These are phyloP conservation scores for Kazachstania martiniae DNA, from an alignment of 805 yeast genomes.

Conservation along the genomic window DNA sequence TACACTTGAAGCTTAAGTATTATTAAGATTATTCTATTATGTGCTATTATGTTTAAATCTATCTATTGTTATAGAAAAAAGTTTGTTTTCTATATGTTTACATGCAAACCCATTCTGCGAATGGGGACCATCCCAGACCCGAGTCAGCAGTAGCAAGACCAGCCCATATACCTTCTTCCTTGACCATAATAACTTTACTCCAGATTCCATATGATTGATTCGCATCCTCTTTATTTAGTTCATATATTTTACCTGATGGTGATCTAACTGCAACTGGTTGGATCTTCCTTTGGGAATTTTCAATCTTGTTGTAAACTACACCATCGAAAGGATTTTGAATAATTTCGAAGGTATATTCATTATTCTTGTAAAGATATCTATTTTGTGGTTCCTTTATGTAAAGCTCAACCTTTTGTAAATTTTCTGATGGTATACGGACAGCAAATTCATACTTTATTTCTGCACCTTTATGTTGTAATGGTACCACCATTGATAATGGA, in stretches of 20 bases:
- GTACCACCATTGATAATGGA: constrained; percentile 63
- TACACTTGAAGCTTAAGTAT: too few species aligned
- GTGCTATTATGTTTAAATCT: not conserved
- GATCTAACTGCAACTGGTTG: constrained; percentile 64
- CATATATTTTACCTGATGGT: constrained; percentile 71
- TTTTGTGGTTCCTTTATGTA: constrained; percentile 83
- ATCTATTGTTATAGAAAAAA: too few species aligned
- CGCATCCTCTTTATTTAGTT: constrained; percentile 42
- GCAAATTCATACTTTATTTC: constrained; percentile 56
- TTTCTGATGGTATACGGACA: constrained; percentile 60
- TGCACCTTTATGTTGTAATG: constrained; percentile 60
- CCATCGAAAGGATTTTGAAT: constrained; percentile 52
- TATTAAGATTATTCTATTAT: too few species aligned
- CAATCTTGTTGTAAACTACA: constrained; percentile 21
- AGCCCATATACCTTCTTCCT: constrained; percentile 74
- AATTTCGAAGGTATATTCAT: constrained; percentile 54
- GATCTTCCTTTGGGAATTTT: constrained; percentile 21
- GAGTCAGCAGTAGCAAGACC: constrained; percentile 71
- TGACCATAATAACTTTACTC: constrained; percentile 48
- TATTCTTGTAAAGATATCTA: constrained; percentile 42
- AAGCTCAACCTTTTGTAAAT: constrained; percentile 57
- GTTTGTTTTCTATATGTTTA: not conserved
- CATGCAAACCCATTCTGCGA: constrained; percentile 79
- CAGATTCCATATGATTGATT: constrained; percentile 42
- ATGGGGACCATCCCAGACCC: constrained; percentile 74